Base-by-base conservation (phyloP, 768 basidiomycete genomes). In the Coprinopsis strossmayeri region DNA sequence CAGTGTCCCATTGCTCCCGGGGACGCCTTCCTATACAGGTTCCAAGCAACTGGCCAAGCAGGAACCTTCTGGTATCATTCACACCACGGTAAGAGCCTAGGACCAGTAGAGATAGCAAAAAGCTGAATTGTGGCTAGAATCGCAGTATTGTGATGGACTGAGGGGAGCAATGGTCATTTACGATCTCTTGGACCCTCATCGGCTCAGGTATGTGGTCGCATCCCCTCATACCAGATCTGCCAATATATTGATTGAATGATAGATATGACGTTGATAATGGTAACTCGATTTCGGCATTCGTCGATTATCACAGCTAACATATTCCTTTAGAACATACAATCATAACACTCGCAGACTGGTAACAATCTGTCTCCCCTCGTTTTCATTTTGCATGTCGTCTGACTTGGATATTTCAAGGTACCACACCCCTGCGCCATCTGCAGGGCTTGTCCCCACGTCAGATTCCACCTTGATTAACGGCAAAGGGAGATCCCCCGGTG, bases 101-200 rank as follows among this genome's bases (percentile, higher is more conserved):
- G 11, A 15, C 18, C 11, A 18, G 11, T n/a, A 26, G 5, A 25
- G 10, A 48, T 15, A 25, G 21, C 15, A 30, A 41, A 12, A 20
- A 5, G 9, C 9, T 18, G 9, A 4, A 20, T 11, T 28, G 5
- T 13, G 49, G n/a, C 27, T n/a, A 58, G 57, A 35, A 12, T 63
- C 65, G 2, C 74, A 76, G 53, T 74, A 74, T 46, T 76, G 74
- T 32, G 74, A 76, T 46, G 73, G 73, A 1, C 58, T 76, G 43
- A 59, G 74, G 32, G 74, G 73, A 1, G 61, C 65, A 7, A 17
- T 73, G 26, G 59, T 75, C 24, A 57, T 74, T 17, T 61, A 63
- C 34, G 61, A 62, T 34, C 48, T 40, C 13, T 15, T 50, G 13
- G 61, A 62, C 42, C 64, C 64, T 17, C 56, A 59, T 45, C 46